Evolutionary conservation across 2,329 filamentous ascomycete genomes (phyloP).

Genomic region (Arthrinium puccinioides): DNA sequence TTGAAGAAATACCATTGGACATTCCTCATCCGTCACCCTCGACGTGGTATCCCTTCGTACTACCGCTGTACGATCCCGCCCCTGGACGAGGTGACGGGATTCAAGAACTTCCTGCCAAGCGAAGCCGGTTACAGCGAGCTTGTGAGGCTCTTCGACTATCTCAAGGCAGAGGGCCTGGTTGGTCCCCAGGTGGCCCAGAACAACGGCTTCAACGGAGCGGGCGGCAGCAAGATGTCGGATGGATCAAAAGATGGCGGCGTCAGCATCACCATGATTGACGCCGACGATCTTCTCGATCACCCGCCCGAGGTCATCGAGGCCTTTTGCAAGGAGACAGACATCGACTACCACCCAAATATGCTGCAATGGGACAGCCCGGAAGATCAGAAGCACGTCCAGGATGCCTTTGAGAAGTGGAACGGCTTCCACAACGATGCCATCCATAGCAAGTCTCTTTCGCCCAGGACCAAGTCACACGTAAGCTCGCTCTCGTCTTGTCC

Average conservation of each 20-base stretch:
- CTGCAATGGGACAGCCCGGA: conserved; percentile 75
- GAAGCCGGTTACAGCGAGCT: conserved; percentile 92
- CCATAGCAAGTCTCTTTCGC: conserved; percentile 67
- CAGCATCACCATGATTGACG: conserved; percentile 81
- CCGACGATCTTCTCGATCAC: conserved; percentile 86
- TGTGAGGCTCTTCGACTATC: conserved; percentile 78
- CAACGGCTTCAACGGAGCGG: conserved; percentile 58
- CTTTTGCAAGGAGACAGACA: conserved; percentile 75
- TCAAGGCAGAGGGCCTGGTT: conserved; percentile 61
- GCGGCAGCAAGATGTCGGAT: conserved; percentile 22
- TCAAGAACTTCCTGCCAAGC: conserved; percentile 75
- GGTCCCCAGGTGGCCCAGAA: conserved; percentile 53
- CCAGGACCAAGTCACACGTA: conserved; percentile 57
- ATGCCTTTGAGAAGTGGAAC: conserved; percentile 91
- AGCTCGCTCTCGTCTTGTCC: conserved; percentile 18
- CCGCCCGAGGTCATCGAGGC: conserved; percentile 67
- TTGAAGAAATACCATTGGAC: conserved; percentile 85
- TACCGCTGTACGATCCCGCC: conserved; percentile 92
- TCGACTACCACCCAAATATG: conserved; percentile 73
- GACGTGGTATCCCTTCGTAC: conserved; percentile 84
- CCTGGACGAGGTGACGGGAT: conserved; percentile 73
- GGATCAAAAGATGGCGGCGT: conserved; percentile 29
- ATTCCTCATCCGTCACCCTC: conserved; percentile 95
- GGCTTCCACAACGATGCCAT: conserved; percentile 97
- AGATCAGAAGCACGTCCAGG: conserved; percentile 59